phyloP scores from a whole-genome alignment of 2,329 filamentous ascomycete genomes.

The Emergomyces orientalis region DNA sequence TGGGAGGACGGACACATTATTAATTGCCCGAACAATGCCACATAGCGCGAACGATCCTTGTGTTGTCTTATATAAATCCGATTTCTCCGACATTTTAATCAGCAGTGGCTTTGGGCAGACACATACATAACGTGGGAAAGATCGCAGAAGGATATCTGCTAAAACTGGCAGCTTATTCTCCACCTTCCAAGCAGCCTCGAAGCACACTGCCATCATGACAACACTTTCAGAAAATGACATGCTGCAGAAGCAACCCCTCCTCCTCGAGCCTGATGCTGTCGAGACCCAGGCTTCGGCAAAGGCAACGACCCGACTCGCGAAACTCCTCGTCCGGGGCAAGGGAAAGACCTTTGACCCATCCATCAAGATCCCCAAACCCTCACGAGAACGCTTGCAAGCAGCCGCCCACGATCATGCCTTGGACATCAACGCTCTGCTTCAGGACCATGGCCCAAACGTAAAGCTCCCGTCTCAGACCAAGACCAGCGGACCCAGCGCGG shows the following conservation, averaged over 20 bases:
- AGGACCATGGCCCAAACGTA: slow-evolving; percentile 15
- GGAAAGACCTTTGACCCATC: background rate
- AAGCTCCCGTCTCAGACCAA: background rate
- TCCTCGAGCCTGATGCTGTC: background rate
- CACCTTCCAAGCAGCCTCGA: background rate
- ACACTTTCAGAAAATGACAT: background rate
- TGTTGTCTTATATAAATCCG: background rate
- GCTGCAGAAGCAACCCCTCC: background rate
- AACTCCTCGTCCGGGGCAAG: background rate
- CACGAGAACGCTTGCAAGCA: slow-evolving; percentile 17
- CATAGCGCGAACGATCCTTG: background rate
- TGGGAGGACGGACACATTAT: background rate
- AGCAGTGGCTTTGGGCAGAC: background rate
- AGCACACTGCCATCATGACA: background rate
- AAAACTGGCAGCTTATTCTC: background rate
- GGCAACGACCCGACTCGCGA: background rate
- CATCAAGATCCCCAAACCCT: slow-evolving; percentile 16
- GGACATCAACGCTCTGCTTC: slow-evolving; percentile 20
- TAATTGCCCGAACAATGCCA: background rate
- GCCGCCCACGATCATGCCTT: slow-evolving; percentile 20
- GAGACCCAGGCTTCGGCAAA: background rate
- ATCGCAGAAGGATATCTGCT: background rate
- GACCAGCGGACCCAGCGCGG: background rate
- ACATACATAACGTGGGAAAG: background rate
- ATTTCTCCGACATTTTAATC: background rate